These are phyloP conservation scores for Paracoccidioides brasiliensis DNA, from an alignment of 2,329 filamentous ascomycete genomes.

Conservation along the genomic window DNA sequence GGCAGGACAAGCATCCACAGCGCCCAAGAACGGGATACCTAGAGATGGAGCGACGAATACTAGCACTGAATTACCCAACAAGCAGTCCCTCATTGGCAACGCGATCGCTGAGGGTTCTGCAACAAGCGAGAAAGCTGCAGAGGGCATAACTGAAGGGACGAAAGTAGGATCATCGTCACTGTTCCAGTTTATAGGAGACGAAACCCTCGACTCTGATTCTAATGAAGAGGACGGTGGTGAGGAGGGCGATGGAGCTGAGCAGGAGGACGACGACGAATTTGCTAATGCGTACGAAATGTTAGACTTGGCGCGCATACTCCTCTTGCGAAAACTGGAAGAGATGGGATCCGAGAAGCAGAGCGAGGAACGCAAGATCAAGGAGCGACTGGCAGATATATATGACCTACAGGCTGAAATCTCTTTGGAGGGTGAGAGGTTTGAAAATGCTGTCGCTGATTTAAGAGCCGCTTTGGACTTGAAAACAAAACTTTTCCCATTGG, in stretches of 20 bases:
- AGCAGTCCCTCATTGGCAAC: slow-evolving; percentile 13
- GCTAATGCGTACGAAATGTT: slow-evolving; percentile 51
- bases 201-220: slow-evolving; percentile 71
- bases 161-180: slow-evolving; percentile 36
- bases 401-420: slow-evolving; percentile 91
- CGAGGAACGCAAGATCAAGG: slow-evolving; percentile 52
- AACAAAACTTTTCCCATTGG: slow-evolving; percentile 61
- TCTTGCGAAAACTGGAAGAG: slow-evolving; percentile 42
- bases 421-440: slow-evolving; percentile 90
- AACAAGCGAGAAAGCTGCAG: slow-evolving; percentile 4
- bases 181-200: slow-evolving; percentile 88
- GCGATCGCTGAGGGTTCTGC: slow-evolving; percentile 16
- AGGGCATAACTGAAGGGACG: slow-evolving; percentile 8
- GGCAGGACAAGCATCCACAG: slow-evolving; percentile 44
- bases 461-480: slow-evolving; percentile 67
- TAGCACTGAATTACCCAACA: background rate
- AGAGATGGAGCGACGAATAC: background rate
- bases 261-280: slow-evolving; percentile 52
- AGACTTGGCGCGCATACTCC: slow-evolving; percentile 48
- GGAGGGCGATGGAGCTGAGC: slow-evolving; percentile 35
- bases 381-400: slow-evolving; percentile 82
- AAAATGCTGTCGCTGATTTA: slow-evolving; percentile 73
- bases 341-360: slow-evolving; percentile 23
- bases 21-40: slow-evolving; percentile 34
- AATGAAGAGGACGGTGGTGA: slow-evolving; percentile 47